These are phyloP conservation scores for Chaetomiaceae sp. DNA, from an alignment of 2,329 filamentous ascomycete species.

Conservation along the genomic window DNA sequence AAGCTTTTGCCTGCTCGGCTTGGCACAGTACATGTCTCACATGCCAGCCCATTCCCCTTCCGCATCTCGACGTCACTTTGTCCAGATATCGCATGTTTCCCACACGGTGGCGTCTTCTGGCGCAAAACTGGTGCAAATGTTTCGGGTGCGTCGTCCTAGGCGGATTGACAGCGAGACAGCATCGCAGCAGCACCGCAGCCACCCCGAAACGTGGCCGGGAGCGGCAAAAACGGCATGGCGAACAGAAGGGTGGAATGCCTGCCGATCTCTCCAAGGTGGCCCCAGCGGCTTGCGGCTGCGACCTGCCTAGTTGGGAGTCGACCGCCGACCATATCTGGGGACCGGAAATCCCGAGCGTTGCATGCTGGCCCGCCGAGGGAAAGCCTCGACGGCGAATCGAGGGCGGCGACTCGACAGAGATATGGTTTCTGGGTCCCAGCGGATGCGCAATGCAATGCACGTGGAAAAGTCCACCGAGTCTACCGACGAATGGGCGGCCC, in stretches of 20 bases:
- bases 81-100: too few relatives aligned
- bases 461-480: too few relatives aligned
- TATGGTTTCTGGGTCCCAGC: background rate
- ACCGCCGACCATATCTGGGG: background rate
- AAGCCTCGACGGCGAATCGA: background rate
- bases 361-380: background rate
- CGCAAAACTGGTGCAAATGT: too few relatives aligned
- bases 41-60: background rate
- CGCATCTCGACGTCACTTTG: background rate
- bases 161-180: too few relatives aligned
- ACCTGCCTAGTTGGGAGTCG: conserved; percentile 10
- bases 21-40: conserved; percentile 5
- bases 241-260: background rate
- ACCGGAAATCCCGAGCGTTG: background rate
- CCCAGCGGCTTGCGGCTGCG: background rate
- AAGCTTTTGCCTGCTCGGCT: conserved; percentile 1
- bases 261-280: background rate
- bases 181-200: too few relatives aligned
- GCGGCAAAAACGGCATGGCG: background rate
- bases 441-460: background rate
- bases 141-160: too few relatives aligned
- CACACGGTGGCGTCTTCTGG: too few relatives aligned
- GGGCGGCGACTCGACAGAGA: background rate
- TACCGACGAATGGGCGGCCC: too few relatives aligned
- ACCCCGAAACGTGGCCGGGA: too few relatives aligned